Base-by-base conservation (phyloP, 192 early-diverging fungal species). In the Globomyces pollinis-pini region DNA sequence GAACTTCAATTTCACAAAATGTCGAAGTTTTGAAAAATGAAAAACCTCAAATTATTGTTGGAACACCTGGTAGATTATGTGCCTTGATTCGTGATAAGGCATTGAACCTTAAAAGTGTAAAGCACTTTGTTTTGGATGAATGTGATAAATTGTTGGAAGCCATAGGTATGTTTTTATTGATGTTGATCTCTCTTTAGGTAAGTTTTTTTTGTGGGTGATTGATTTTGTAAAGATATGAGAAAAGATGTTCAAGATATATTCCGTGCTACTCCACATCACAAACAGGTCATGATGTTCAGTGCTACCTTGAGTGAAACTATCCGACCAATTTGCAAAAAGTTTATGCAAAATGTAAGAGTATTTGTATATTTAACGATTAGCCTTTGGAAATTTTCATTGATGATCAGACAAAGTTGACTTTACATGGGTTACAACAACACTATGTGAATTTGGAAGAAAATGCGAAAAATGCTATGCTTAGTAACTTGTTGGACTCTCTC, bases 221-320 rank as follows among this genome's bases (percentile, higher is more conserved):
- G n/a, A n/a, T n/a, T n/a, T n/a, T n/a, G n/a, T n/a, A n/a, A n/a
- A 96, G 94, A 96, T 63, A 98, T 98, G 95, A 89, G 95, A 58
- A 81, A 88, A 50, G 91, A 95, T 74, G 88, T 98, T 11, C 95
- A 98, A 67, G 90, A 94, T 24, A 96, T 98, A 51, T 98, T 98
- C 86, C 74, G 84, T 28, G 75, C 86, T 13, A 96, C 92, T 1
- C 93, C 93, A 23, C 92, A 93, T 77, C 85, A 87, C 76, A 98
- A 98, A 81, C 95, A 98, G 70, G 95, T 98, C 39, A 91, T 98
- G 86, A 98, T 98, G 95, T 98, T 91, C 75, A 89, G 85, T 42
- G 95, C 95, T 4, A 98, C 95, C 29, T 72, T 98, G 50, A 84
- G 79, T 78, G 91, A 94, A 77, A 93, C 96, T 54, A 87, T 91